Evolutionary conservation across 1,284 basidiomycete species (phyloP), one percentile per base, ranked within the genome.

Genomic region (Heliocybe sulcata): DNA sequence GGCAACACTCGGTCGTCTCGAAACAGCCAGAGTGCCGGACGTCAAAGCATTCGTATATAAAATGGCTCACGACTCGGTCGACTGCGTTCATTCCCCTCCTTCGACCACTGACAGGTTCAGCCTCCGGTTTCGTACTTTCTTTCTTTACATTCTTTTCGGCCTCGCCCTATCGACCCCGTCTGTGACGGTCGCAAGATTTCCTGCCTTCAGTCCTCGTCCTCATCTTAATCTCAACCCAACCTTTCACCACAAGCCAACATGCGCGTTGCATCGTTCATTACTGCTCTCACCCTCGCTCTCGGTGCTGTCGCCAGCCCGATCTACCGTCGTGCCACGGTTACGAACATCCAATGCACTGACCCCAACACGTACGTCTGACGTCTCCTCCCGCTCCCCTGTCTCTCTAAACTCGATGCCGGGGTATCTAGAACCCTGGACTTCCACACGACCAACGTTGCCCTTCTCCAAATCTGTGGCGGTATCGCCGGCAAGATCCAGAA

Each of bases 371-470:
- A 54, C n/a, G 59, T 60, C 22, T 23, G 25, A 38, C 12, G 8
- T 33, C 42, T 25, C 51, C 20, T 31, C 8, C 16, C 26, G n/a
- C n/a, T 3, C 19, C 12, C 33, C 22, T 31, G 25, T 45, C 25
- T 25, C 47, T 20, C 38, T 42, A 42, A 42, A 6, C 6, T 42
- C 29, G 29, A 12, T 12, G 29, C 29, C 6, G 6, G 12, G 4
- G 3, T 22, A 9, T 45, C 23, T 54, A 68, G 67, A 14, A 55
- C 65, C 2, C 61, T 69, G 22, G 66, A 69, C 58, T 65, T 61
- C 58, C 67, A 69, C 59, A 64, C 63, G 33, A 61, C 63, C 22
- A 66, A 69, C 61, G 67, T 69, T 42, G 67, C 67, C 23, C 61
- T 60, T 35, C 65, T 69, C 25, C 60, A 63, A 58, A 69, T 69